These are phyloP conservation scores for Aspergillus homomorphus DNA, from an alignment of 495 filamentous ascomycete genomes.

Conservation along the genomic window DNA sequence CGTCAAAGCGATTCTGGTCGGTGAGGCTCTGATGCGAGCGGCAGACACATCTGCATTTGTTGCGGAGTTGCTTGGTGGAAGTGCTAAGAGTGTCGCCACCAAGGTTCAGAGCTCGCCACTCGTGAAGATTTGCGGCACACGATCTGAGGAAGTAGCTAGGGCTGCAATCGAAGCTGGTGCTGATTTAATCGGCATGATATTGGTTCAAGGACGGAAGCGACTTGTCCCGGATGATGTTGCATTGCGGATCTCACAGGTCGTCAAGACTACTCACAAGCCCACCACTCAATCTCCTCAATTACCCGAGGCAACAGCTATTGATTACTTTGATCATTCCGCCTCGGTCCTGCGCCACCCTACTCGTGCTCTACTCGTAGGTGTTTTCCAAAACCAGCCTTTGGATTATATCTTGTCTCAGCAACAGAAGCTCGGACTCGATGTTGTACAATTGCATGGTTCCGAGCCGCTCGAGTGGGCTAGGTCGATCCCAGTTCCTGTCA, in stretches of 20 bases:
- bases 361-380: constrained; percentile 81
- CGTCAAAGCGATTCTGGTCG: constrained; percentile 89
- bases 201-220: constrained; percentile 76
- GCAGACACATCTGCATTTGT: constrained; percentile 77
- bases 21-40: constrained; percentile 94
- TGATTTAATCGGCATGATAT: constrained; percentile 89
- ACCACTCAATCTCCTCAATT: constrained; percentile 35
- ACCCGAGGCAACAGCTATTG: constrained; percentile 39
- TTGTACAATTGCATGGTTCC: constrained; percentile 87
- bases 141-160: constrained; percentile 74
- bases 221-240: constrained; percentile 74
- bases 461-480: constrained; percentile 91
- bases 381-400: constrained; percentile 89
- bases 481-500: constrained; percentile 84
- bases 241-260: constrained; percentile 70
- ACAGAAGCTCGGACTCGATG: constrained; percentile 72
- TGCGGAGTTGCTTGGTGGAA: constrained; percentile 68
- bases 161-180: constrained; percentile 84
- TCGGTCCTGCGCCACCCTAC: constrained; percentile 49
- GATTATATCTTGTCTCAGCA: constrained; percentile 75
- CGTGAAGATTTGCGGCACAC: constrained; percentile 97
- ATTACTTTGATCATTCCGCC: constrained; percentile 62
- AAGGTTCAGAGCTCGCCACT: constrained; percentile 44
- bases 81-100: constrained; percentile 23
- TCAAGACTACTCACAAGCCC: constrained; percentile 58